These are phyloP conservation scores for Blakeslea trispora DNA, from an alignment of 371 early-diverging fungal species.

Conservation along the genomic window DNA sequence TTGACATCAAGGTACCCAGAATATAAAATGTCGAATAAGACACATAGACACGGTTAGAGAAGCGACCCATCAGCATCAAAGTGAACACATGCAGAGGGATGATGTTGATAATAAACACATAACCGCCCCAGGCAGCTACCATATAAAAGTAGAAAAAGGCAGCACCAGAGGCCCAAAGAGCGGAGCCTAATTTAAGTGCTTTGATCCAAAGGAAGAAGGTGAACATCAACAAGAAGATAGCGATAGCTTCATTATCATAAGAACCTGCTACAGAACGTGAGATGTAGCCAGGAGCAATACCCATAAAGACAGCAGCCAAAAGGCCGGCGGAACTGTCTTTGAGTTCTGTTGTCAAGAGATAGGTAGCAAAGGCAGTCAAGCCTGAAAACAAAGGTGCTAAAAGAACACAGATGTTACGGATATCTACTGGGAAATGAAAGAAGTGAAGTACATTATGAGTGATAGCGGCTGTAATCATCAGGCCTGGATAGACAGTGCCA, in stretches of 20 bases:
- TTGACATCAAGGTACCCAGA: constrained; percentile 93
- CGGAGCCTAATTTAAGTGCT: constrained; percentile 90
- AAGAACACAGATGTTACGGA: constrained; percentile 97
- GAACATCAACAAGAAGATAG: constrained; percentile 96
- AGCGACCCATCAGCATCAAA: constrained; percentile 95
- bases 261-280: constrained; percentile 99
- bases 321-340: constrained; percentile 92
- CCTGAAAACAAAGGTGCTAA: constrained; percentile 96
- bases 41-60: constrained; percentile 90
- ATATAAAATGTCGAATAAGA: constrained; percentile 97
- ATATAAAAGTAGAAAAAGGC: constrained; percentile 98
- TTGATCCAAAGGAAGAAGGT: constrained; percentile 98
- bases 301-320: constrained; percentile 96
- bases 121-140: constrained; percentile 99
- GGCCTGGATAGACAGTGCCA: constrained; percentile 96
- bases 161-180: constrained; percentile 82
- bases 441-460: constrained; percentile 91
- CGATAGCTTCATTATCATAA: constrained; percentile 99
- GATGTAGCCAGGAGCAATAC: constrained; percentile 98
- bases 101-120: constrained; percentile 98
- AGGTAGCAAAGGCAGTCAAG: constrained; percentile 92
- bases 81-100: constrained; percentile 97
- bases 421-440: constrained; percentile 93
- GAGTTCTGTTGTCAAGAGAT: constrained; percentile 87
- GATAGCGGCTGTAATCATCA: constrained; percentile 97